phyloP scores from a whole-genome alignment of 179 eudicot species.

The Spinacia oleracea region DNA sequence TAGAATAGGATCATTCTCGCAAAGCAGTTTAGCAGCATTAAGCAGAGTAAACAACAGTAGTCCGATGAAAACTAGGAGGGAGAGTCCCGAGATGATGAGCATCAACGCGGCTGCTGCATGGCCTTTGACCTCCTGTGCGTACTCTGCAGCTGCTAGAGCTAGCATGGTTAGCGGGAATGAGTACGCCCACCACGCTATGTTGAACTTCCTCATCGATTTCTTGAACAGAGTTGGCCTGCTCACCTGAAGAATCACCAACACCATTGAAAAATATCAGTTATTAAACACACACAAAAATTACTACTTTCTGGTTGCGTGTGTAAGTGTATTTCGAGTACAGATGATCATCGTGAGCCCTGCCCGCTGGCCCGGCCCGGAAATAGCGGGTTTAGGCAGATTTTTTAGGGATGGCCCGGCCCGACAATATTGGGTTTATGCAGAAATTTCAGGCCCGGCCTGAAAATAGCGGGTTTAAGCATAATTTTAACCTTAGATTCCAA shows the following conservation, averaged over 20 bases:
- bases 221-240: conserved; percentile 72
- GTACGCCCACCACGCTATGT: conserved; percentile 80
- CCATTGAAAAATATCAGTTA: conserved; percentile 21
- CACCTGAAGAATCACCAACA: conserved; percentile 37
- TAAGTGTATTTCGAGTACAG: too few species aligned
- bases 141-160: conserved; percentile 62
- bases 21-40: conserved; percentile 38
- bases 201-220: conserved; percentile 69
- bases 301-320: not conserved
- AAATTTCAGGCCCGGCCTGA: too few species aligned
- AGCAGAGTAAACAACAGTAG: conserved; percentile 43
- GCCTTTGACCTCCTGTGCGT: conserved; percentile 53
- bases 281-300: not conserved
- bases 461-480: too few species aligned
- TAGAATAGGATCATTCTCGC: conserved; percentile 40
- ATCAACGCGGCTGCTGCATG: conserved; percentile 35
- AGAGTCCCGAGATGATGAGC: conserved; percentile 49
- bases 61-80: conserved; percentile 50
- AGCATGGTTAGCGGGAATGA: conserved; percentile 64
- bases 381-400: too few species aligned
- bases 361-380: too few species aligned
- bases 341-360: too few species aligned
- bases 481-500: too few species aligned
- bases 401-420: too few species aligned
- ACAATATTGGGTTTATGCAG: too few species aligned